phyloP scores from a whole-genome alignment of 139 green algal genomes.

The Chlamydomonas incerta region DNA sequence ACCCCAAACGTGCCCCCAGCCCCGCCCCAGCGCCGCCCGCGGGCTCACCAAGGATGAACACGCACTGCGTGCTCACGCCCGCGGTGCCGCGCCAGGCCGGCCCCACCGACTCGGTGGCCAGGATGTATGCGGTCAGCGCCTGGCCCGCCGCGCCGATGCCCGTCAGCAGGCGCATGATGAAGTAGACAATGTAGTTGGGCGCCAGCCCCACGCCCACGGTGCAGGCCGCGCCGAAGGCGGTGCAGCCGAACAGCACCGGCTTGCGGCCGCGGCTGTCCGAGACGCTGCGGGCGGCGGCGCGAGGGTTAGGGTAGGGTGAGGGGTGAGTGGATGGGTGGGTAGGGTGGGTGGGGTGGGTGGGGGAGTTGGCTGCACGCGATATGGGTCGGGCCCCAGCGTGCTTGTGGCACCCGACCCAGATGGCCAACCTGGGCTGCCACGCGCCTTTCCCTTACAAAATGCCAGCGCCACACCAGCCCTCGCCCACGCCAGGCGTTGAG shows the following conservation, averaged over 20 bases:
- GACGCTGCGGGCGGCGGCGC: neutral
- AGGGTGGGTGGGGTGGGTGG: too few species aligned
- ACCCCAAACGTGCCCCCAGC: too few species aligned
- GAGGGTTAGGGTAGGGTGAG: too few species aligned
- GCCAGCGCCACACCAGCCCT: too few species aligned
- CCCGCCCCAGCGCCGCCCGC: too few species aligned
- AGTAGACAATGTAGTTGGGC: slow-evolving; percentile 58
- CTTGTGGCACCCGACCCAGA: too few species aligned
- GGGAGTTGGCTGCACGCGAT: too few species aligned
- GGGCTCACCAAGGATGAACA: slow-evolving; percentile 42
- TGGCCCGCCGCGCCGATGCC: slow-evolving; percentile 63
- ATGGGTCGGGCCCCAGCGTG: too few species aligned
- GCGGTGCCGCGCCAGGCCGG: slow-evolving; percentile 59
- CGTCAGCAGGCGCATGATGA: slow-evolving; percentile 64
- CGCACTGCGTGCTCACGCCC: slow-evolving; percentile 44
- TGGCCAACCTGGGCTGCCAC: too few species aligned
- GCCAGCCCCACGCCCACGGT: slow-evolving; percentile 29
- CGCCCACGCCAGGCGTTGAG: too few species aligned
- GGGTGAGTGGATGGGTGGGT: too few species aligned
- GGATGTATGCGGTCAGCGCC: slow-evolving; percentile 58
- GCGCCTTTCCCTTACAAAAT: too few species aligned
- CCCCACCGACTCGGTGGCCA: slow-evolving; percentile 68
- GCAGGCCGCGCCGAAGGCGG: slow-evolving; percentile 28
- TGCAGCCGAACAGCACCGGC: slow-evolving; percentile 50
- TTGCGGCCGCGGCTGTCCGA: slow-evolving; percentile 32